Evolutionary conservation across 441 rosid genomes (phyloP), one percentile per base, ranked within the genome.

Genomic region (Pelargonium myrrhifolium): DNA sequence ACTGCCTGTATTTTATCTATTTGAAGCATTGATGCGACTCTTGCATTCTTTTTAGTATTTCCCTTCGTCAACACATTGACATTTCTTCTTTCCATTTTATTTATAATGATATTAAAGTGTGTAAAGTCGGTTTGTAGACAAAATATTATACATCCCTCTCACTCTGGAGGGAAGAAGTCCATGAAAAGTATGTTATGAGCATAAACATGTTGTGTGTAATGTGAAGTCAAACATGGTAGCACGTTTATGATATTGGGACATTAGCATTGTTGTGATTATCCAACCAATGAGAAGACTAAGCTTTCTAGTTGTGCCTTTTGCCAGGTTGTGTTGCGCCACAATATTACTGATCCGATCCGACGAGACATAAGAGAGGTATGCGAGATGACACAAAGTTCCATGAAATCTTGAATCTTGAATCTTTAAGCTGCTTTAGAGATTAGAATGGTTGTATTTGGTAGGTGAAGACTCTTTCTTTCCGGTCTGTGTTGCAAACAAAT

Each of bases 101-200:
- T 71, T 39, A 61, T 49, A 20, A 67, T 68, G 42, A 31, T 28
- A 31, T 28, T 58, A 43, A 11, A 43, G 63, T 10, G 3, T 56
- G 31, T 26, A 24, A 43, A 4, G 43, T 24, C 18, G 12, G 64
- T 51, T 2, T 53, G 37, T n/a, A 9, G 12, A 68, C 14, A 37
- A 56, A 55, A 28, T 53, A 17, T 53, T 64, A 43, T 14, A 6
- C 11, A 67, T 28, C 10, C 56, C 51, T 56, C 60, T 24, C 11
- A 47, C 60, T 5, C 73, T 62, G 78, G 64, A 67, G 15, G 43
- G 40, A n/a, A 68, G 42, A 69, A 69, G 81, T 71, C 73, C 66
- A 35, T 61, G 62, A 31, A 67, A 66, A 42, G 15, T 55, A 37
- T 14, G 43, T 11, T 53, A 58, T 20, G 14, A 31, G 62, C 26